Percentiles rank a stretch among this genome's conserved stretches.
phyloP scores from a whole-genome alignment of 1,284 basidiomycete species.

The Acaromyces ingoldii region DNA sequence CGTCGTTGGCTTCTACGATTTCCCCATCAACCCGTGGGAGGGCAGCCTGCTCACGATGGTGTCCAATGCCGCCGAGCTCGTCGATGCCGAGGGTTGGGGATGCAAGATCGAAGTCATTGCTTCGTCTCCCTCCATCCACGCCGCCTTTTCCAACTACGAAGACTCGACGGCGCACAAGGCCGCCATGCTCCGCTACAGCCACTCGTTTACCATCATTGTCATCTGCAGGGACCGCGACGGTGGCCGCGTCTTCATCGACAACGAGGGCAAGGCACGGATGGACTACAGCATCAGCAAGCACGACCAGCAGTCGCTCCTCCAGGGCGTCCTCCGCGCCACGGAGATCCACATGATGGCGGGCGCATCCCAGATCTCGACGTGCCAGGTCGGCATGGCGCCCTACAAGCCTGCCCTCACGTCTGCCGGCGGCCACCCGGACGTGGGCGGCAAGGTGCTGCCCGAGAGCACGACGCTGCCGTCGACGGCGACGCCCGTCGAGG shows the following conservation, averaged over 20 bases:
- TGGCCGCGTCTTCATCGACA: conserved; percentile 52
- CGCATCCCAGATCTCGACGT: conserved; percentile 52
- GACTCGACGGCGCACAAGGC: conserved; percentile 51
- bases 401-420: conserved; percentile 11
- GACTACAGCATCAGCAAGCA: conserved; percentile 52
- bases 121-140: conserved; percentile 51
- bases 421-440: not conserved
- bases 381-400: conserved; percentile 45
- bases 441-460: conserved; percentile 16
- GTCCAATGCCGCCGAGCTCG: conserved; percentile 41
- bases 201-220: conserved; percentile 47
- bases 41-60: conserved; percentile 55
- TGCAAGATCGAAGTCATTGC: conserved; percentile 55
- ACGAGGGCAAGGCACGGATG: conserved; percentile 48
- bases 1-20: conserved; percentile 53
- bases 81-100: conserved; percentile 48
- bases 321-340: conserved; percentile 51
- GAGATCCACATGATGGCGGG: conserved; percentile 54
- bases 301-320: conserved; percentile 50
- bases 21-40: conserved; percentile 54
- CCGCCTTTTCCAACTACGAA: conserved; percentile 49
- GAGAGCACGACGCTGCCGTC: conserved; percentile 39
- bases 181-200: conserved; percentile 46
- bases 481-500: conserved; percentile 30
- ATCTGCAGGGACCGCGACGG: conserved; percentile 47